Percentiles rank a stretch among this genome's conserved stretches.
These are phyloP conservation scores for Tilletiaria anomala DNA, from an alignment of 1,284 basidiomycete species.

Conservation along the genomic window DNA sequence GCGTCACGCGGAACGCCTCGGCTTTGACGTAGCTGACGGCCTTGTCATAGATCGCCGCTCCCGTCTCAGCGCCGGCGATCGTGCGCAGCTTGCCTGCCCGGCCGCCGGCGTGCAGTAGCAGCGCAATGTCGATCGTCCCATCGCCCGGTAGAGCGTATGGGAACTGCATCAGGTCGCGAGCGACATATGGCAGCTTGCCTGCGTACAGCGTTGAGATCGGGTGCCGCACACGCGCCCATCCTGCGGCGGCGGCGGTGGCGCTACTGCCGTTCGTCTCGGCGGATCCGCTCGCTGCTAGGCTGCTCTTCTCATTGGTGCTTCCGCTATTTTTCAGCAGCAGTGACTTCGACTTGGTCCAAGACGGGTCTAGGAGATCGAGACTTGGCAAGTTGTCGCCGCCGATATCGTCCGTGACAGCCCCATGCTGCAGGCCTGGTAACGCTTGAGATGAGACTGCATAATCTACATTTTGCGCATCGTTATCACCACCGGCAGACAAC, in stretches of 20 bases:
- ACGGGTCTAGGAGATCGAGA: background rate
- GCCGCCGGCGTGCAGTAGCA: conserved; percentile 22
- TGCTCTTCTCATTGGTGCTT: no score
- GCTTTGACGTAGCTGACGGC: conserved; percentile 29
- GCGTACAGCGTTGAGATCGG: conserved; percentile 27
- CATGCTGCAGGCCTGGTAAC: conserved; percentile 8
- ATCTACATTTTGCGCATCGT: no score
- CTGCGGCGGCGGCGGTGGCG: background rate
- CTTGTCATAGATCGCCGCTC: conserved; percentile 21
- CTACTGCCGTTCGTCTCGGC: background rate
- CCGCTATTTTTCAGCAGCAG: no score
- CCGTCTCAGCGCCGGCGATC: conserved; percentile 20
- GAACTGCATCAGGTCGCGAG: conserved; percentile 34
- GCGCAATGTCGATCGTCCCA: conserved; percentile 22
- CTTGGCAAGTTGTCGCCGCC: background rate
- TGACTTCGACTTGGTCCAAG: background rate
- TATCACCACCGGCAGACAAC: no score
- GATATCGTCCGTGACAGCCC: conserved; percentile 17
- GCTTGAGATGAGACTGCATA: background rate
- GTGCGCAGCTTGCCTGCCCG: conserved; percentile 21
- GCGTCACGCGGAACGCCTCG: conserved; percentile 31
- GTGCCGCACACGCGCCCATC: conserved; percentile 18
- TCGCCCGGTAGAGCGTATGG: conserved; percentile 29
- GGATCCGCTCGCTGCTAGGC: background rate
- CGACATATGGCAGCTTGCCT: conserved; percentile 34